Conservation (phyloP, 148 eudicot genomes). For the Heliosperma pusillum region DNA sequence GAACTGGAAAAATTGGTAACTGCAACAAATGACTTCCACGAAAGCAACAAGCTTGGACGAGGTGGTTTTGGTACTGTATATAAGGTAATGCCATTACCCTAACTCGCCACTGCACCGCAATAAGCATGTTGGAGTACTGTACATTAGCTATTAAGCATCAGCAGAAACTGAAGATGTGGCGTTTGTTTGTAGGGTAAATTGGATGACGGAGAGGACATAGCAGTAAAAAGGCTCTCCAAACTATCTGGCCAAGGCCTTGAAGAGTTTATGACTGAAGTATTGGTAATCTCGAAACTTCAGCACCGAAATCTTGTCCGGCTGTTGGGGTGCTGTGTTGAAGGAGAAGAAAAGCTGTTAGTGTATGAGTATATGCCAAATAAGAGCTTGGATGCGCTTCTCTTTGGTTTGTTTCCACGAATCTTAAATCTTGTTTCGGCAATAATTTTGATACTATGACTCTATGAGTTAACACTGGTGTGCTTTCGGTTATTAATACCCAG, state of each 20-base stretch:
- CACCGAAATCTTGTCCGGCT: slow-evolving; percentile 43
- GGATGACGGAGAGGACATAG: slow-evolving; percentile 36
- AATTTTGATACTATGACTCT: not conserved
- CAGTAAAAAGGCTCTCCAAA: slow-evolving; percentile 43
- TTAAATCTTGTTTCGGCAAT: not conserved
- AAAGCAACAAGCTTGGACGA: slow-evolving; percentile 39
- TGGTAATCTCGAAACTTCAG: slow-evolving; percentile 41
- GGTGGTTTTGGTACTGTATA: slow-evolving; percentile 52
- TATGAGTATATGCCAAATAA: slow-evolving; percentile 45
- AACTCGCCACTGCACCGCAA: no score
- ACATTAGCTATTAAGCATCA: not conserved
- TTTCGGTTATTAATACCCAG: not conserved
- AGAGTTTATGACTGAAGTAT: slow-evolving; percentile 49
- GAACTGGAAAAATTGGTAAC: slow-evolving; percentile 20
- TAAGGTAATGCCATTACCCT: slow-evolving; percentile 28
- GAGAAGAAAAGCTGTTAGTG: slow-evolving; percentile 35
- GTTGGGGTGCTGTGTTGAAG: slow-evolving; percentile 36
- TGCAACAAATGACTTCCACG: slow-evolving; percentile 34
- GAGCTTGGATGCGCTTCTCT: slow-evolving; percentile 42
- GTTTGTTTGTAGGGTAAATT: slow-evolving; percentile 26
- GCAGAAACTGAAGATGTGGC: not conserved
- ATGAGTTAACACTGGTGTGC: not conserved
- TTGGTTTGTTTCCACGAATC: slow-evolving; percentile 25
- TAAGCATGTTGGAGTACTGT: no score
- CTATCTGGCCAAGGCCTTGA: slow-evolving; percentile 42